A percentile compares a stretch with the other conserved stretches of the same genome.
These are phyloP conservation scores for Cordia subcordata DNA, from an alignment of 257 asterid genomes.

Conservation along the genomic window DNA sequence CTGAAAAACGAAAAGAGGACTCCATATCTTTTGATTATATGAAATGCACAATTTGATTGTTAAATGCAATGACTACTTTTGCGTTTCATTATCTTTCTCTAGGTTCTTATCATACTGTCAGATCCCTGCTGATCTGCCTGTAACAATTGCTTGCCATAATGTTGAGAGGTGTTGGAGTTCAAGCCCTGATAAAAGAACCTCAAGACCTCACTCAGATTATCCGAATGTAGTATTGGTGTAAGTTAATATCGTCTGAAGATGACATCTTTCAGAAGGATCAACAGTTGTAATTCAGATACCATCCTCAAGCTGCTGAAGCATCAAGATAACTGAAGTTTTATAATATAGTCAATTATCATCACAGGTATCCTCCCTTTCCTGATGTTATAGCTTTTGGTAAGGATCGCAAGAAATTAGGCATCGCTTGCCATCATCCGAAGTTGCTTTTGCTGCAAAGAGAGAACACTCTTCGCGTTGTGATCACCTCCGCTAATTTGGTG, in stretches of 20 bases:
- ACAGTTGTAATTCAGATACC: background rate
- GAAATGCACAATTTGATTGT: background rate
- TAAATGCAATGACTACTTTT: background rate
- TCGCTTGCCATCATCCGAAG: conserved; percentile 94
- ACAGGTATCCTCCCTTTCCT: conserved; percentile 86
- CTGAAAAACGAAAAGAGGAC: too few species aligned
- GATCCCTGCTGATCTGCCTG: conserved; percentile 64
- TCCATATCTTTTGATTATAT: too few species aligned
- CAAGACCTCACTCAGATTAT: conserved; percentile 60
- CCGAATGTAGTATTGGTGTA: conserved; percentile 71
- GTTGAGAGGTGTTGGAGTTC: conserved; percentile 77
- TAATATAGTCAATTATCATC: conserved; percentile 24
- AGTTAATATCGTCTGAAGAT: conserved; percentile 26
- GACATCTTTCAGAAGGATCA: conserved; percentile 4
- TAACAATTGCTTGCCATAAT: conserved; percentile 83
- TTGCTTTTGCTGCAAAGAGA: conserved; percentile 75
- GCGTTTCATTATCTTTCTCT: conserved; percentile 3
- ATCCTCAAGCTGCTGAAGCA: conserved; percentile 18
- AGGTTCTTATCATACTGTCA: conserved; percentile 74
- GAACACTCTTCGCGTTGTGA: conserved; percentile 64
- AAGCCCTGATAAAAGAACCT: conserved; percentile 55
- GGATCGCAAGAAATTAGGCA: conserved; percentile 71
- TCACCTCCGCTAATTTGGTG: conserved; percentile 89
- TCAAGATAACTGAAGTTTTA: conserved; percentile 9
- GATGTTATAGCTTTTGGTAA: conserved; percentile 86